Evolutionary conservation across 352 stramenopile species (phyloP), one percentile per base, ranked within the genome.

Genomic region (Globisporangium perplexum): DNA sequence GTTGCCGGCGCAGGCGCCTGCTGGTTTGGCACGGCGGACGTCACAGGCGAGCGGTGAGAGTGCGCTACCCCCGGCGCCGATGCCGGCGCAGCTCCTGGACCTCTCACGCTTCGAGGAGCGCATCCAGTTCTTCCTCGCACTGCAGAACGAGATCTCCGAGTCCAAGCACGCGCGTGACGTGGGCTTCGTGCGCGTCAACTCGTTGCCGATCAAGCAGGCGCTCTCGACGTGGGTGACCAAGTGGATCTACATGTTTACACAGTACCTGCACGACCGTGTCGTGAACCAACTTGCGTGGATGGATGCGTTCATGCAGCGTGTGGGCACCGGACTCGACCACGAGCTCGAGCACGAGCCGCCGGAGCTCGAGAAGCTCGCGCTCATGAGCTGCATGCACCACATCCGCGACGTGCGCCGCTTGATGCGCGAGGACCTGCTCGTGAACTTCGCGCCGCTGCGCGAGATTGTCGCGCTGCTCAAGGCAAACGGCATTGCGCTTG

Each of bases 211-310:
- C 59, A 97, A 98, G 61, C 92, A 98, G 49, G 90, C 92, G 18
- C 71, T 98, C 28, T 88, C 78, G 2, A 97, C 92, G 14, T 98
- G 90, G 87, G 88, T 96, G 1, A 97, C 90, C 7, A 98, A 98
- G 49, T 98, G 93, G 93, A 91, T 97, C 33, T 97, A 97, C 55
- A 72, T 96, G 31, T 98, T 97, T 57, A 97, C 90, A 5, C 85
- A 97, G 56, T 97, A 94, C 59, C 66, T 98, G 0, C 88, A 98
- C 50, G 81, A 96, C 46, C 76, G 90, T 42, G 84, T 98, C 2
- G 73, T 92, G 24, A 83, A 78, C 44, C 76, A 92, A 24, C 71
- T 98, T 4, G 52, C 71, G 35, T 90, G 87, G 74, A 75, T 97
- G n/a, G 66, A 96, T 53, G 72, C 71, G 43, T 97, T 97, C 60